phyloP scores from a whole-genome alignment of 352 stramenopile genomes.

The Hyaloperonospora brassicae region DNA sequence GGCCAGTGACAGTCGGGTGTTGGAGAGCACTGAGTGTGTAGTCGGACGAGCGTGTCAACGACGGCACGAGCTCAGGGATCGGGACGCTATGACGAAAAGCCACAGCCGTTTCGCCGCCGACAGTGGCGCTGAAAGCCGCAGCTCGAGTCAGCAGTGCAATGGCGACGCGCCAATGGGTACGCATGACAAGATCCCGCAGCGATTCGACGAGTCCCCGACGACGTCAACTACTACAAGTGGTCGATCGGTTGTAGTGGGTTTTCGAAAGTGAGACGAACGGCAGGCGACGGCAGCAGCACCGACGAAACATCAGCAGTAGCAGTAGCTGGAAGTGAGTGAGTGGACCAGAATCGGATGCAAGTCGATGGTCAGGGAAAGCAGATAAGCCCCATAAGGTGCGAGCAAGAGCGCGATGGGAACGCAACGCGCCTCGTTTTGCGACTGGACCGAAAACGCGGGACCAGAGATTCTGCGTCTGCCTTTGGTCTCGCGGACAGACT shows the following conservation, averaged over 20 bases:
- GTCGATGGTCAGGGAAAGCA: slow-evolving; percentile 1
- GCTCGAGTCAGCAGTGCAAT: slow-evolving; percentile 22
- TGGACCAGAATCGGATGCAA: slow-evolving; percentile 11
- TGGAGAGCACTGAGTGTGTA: slow-evolving; percentile 29
- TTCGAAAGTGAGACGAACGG: slow-evolving; percentile 18
- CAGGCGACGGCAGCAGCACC: not conserved
- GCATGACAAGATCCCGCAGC: slow-evolving; percentile 24
- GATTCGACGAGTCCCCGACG: slow-evolving; percentile 7
- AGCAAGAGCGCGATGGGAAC: no score
- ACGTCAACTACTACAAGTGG: not conserved
- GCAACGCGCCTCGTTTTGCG: not conserved
- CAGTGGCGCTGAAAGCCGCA: slow-evolving; percentile 14
- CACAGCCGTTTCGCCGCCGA: slow-evolving; percentile 17
- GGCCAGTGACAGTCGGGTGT: slow-evolving; percentile 55
- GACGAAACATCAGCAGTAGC: not conserved
- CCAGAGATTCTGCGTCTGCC: no score
- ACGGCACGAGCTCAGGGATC: slow-evolving; percentile 7
- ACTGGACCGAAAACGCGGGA: not conserved
- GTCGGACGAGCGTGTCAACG: slow-evolving; percentile 15
- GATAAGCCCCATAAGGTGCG: not conserved
- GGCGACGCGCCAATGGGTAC: slow-evolving; percentile 33
- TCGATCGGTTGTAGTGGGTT: not conserved
- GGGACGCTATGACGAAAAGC: slow-evolving; percentile 14
- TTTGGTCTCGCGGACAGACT: no score
- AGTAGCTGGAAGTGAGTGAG: not conserved